Evolutionary conservation across 768 basidiomycete genomes (phyloP).

Genomic region (Tulasnella sp.): DNA sequence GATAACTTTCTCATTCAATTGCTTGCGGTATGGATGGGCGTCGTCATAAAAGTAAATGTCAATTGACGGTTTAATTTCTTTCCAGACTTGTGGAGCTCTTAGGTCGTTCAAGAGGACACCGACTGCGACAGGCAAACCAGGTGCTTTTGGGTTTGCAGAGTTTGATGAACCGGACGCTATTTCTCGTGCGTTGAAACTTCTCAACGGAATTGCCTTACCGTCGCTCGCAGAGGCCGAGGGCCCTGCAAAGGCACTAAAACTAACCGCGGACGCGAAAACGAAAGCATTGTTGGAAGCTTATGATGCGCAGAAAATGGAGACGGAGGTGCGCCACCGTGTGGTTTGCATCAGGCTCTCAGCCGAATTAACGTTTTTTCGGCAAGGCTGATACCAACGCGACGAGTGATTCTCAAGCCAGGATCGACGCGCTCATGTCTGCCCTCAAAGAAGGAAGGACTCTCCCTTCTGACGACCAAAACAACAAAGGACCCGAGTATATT

Average conservation of each 20-base stretch:
- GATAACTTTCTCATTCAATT: slow-evolving; percentile 70
- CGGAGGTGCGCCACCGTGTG: slow-evolving; percentile 52
- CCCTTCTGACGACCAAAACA: slow-evolving; percentile 11
- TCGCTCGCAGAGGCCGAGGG: slow-evolving; percentile 40
- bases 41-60: too few relatives aligned
- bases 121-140: slow-evolving; percentile 84
- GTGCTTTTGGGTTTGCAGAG: slow-evolving; percentile 95
- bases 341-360: not conserved
- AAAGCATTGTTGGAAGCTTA: slow-evolving; percentile 79
- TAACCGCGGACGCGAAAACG: slow-evolving; percentile 96
- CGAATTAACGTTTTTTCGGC: not conserved
- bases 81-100: slow-evolving; percentile 78
- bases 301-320: slow-evolving; percentile 60
- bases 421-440: slow-evolving; percentile 15
- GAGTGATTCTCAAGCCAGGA: slow-evolving; percentile 7
- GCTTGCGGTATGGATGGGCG: slow-evolving; percentile 53
- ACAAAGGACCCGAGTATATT: slow-evolving; percentile 43
- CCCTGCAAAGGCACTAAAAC: slow-evolving; percentile 31
- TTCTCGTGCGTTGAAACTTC: slow-evolving; percentile 53
- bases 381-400: slow-evolving; percentile 18
- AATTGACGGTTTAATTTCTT: not conserved
- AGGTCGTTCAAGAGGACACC: slow-evolving; percentile 86
- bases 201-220: slow-evolving; percentile 52
- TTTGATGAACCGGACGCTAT: slow-evolving; percentile 90
- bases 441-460: not conserved